phyloP scores from a whole-genome alignment of 2,329 filamentous ascomycete genomes.

The Metarhizium guizhouense region DNA sequence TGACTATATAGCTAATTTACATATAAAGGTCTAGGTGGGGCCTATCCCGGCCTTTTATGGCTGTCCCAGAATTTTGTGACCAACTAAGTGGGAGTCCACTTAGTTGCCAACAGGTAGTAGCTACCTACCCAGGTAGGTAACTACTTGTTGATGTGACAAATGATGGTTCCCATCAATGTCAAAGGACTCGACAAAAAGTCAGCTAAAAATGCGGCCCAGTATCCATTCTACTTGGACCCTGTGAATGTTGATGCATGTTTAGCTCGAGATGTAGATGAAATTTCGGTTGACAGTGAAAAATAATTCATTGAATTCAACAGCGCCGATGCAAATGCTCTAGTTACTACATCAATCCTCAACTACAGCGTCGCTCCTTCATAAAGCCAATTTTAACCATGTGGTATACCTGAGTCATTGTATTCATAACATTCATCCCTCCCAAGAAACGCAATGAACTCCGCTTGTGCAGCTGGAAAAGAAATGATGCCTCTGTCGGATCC shows the following conservation, averaged over 20 bases:
- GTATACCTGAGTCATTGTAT: constrained; percentile 9
- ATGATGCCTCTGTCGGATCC: neutral
- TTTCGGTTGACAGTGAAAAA: neutral
- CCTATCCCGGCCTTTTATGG: no score
- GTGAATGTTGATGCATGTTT: neutral
- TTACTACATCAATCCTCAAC: neutral
- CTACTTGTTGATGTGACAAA: no score
- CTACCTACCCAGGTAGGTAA: no score
- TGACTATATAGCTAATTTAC: no score
- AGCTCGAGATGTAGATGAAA: neutral
- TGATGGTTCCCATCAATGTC: neutral
- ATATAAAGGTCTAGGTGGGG: no score
- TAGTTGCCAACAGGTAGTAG: no score
- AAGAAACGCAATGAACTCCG: constrained; percentile 4
- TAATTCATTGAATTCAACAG: neutral
- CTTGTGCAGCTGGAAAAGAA: neutral
- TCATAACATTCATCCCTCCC: constrained; percentile 3
- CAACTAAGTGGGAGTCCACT: no score
- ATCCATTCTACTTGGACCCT: no score
- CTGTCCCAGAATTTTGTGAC: no score
- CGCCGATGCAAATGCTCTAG: neutral
- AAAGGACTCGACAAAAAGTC: no score
- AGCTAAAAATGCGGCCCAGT: no score
- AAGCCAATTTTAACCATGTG: constrained; percentile 4
- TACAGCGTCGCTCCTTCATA: neutral